These are phyloP conservation scores for Hsuehochloa calcarea DNA, from an alignment of 176 grass and related monocot species.

Conservation along the genomic window DNA sequence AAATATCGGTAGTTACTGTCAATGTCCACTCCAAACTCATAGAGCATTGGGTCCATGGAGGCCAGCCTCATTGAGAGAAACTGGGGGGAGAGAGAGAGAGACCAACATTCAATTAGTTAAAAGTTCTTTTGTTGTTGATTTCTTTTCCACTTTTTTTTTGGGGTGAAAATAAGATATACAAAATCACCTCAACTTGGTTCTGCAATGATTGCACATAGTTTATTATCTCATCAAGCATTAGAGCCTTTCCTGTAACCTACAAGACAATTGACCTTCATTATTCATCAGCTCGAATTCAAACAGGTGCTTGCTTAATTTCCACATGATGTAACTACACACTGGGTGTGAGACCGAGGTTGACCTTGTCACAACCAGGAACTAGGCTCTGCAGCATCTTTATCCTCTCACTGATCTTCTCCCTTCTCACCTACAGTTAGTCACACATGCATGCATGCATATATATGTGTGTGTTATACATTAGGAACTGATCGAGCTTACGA, in stretches of 20 bases:
- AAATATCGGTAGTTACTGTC: no score
- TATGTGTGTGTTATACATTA: no score
- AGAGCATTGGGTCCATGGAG: no score
- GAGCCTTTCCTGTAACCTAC: conserved; percentile 41
- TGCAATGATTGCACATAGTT: conserved; percentile 57
- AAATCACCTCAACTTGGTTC: conserved; percentile 39
- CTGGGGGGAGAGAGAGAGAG: no score
- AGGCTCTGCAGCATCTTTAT: conserved; percentile 51
- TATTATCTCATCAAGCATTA: conserved; percentile 55
- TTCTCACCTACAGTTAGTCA: conserved; percentile 32
- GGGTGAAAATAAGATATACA: no score
- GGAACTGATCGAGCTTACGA: no score
- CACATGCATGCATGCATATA: no score
- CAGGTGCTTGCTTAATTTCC: background rate
- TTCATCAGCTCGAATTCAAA: background rate
- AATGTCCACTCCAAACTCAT: no score
- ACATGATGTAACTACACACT: background rate
- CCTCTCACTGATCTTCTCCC: conserved; percentile 54
- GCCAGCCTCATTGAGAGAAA: no score
- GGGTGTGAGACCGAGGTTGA: background rate
- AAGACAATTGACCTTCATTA: background rate
- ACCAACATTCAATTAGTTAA: no score
- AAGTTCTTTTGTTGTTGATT: no score
- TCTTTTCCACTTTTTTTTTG: no score
- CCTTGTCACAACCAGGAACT: conserved; percentile 55